A percentile compares a stretch with the other conserved stretches of the same genome.
phyloP scores from a whole-genome alignment of 2,329 filamentous ascomycete species.

The Mollisiaceae sp. region DNA sequence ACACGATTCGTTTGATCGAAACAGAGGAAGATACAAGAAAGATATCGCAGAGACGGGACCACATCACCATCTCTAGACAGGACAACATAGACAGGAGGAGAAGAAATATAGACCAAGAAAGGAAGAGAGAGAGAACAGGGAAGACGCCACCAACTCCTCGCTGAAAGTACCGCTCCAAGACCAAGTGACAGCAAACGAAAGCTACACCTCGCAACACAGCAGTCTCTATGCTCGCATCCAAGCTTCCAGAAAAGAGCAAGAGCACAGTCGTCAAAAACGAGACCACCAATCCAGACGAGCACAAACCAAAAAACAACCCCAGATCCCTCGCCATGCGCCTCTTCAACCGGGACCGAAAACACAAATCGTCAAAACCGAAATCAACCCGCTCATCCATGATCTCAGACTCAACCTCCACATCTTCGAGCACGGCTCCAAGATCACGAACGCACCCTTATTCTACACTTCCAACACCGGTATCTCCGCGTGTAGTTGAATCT shows the following conservation, averaged over 20 bases:
- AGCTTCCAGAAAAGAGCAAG: neutral
- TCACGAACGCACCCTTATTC: neutral
- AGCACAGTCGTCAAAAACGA: neutral
- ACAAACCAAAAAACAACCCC: neutral
- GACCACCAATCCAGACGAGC: neutral
- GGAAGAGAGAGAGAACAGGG: neutral
- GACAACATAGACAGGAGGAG: neutral
- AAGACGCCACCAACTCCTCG: slow-evolving; percentile 6
- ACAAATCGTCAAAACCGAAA: neutral
- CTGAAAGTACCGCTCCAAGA: slow-evolving; percentile 8
- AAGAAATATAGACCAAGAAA: neutral
- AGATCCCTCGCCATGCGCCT: neutral
- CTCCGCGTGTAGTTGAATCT: neutral
- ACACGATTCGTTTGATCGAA: too few species aligned
- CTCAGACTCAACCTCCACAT: neutral
- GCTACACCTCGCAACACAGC: neutral
- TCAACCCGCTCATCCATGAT: neutral
- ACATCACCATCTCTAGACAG: too few species aligned
- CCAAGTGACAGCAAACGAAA: neutral
- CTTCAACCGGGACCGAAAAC: neutral
- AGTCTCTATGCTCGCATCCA: neutral
- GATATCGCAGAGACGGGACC: neutral
- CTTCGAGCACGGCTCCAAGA: neutral
- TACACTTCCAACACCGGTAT: neutral
- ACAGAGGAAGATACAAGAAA: neutral